Base-by-base conservation (phyloP, 768 basidiomycete species). In the Pholiota conissans region DNA sequence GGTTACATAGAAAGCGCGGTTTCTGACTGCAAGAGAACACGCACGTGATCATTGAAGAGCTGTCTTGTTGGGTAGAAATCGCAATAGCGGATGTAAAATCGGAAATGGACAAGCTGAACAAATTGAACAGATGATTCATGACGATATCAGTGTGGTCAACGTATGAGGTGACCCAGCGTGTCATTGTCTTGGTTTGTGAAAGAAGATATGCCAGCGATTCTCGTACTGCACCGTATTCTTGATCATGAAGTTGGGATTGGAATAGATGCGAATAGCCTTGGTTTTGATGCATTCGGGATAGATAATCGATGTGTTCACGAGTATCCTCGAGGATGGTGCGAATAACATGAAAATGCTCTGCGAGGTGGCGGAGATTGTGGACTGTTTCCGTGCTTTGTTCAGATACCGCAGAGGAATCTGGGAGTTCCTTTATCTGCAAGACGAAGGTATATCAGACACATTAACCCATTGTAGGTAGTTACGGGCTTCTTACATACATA, bases 31-130 rank as follows among this genome's bases (percentile, higher is more conserved):
- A 52, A 26, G 28, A 28, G 11, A 48, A 6, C 24, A 62, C 67
- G 13, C 40, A 69, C 67, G 66, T 64, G 30, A 67, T 67, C 67
- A 69, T 69, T 10, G 65, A 61, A 2, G 67, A 67, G 35, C 65
- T 69, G 37, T 69, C 67, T 32, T 58, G 61, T 48, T 67, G 64
- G 0, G 67, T 61, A 8, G 60, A 52, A 2, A 61, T 56, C 1
- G 67, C 61, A 22, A 69, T 69, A n/a, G 51, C 51, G 48, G 67
- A 64, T 3, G 61, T 51, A 6, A 39, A 39, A 16, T 39, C 37
- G n/a, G 37, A 39, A 39, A 39, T 39, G 8, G 37, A 39, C 37
- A 39, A 18, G 37, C n/a, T 39, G 6, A 58, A 39, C 11, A 67
- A 49, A 47, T 65, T 64, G 59, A 67, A 67, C 35, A 64, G 59